phyloP scores from a whole-genome alignment of 1,284 basidiomycete genomes.

The Leccinum angustisporum region DNA sequence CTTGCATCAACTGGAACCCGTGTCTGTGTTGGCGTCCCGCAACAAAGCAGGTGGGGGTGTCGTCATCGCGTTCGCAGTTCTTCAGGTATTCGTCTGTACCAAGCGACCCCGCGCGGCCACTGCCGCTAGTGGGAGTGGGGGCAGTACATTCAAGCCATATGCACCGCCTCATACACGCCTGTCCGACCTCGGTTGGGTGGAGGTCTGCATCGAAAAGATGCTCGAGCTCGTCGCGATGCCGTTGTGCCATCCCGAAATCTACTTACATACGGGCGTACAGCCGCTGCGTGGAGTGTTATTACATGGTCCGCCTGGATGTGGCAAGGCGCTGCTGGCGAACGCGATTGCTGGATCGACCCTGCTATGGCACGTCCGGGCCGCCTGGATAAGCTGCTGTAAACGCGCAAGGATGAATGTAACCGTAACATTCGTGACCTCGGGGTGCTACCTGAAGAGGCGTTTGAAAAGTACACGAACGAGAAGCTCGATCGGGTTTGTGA shows the following conservation, averaged over 20 bases:
- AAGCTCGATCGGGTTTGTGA: slow-evolving; percentile 75
- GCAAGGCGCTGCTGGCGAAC: no score
- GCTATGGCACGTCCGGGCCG: no score
- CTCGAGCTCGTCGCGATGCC: no score
- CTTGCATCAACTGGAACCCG: slow-evolving; percentile 48
- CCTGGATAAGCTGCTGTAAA: no score
- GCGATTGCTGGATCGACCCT: no score
- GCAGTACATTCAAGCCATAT: slow-evolving; percentile 48
- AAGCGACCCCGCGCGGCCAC: slow-evolving; percentile 50
- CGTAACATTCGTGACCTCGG: slow-evolving; percentile 95
- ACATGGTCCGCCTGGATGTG: no score
- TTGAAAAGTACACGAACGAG: slow-evolving; percentile 88
- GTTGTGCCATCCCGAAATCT: no score
- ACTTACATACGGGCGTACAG: no score
- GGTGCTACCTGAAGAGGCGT: slow-evolving; percentile 95
- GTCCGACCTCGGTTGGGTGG: slow-evolving; percentile 55
- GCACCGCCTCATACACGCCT: slow-evolving; percentile 61
- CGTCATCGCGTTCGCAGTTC: slow-evolving; percentile 58
- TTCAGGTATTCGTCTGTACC: slow-evolving; percentile 57
- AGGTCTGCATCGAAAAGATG: no score
- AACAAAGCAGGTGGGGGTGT: slow-evolving; percentile 49
- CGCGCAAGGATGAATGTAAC: slow-evolving; percentile 90
- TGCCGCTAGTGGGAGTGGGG: not conserved
- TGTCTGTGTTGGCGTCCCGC: slow-evolving; percentile 39
- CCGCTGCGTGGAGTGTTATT: no score